Conservation (phyloP, 805 yeast species). For the Ogataea chonburiensis region DNA sequence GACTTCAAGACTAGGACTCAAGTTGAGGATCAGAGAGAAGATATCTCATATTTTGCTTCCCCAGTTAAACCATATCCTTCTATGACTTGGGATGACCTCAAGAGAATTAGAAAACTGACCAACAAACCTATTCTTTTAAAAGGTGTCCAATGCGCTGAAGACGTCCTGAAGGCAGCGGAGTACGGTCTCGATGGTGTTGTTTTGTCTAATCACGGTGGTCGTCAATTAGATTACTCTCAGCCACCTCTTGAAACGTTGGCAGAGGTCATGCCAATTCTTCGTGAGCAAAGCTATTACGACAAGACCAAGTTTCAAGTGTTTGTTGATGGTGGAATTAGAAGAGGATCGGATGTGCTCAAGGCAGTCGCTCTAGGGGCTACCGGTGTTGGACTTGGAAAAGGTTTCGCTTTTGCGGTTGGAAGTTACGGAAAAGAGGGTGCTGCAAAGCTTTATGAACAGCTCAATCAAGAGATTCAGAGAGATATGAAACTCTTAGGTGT, state of each 20-base stretch:
- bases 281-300: constrained; percentile 34
- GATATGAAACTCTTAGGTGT: constrained; percentile 66
- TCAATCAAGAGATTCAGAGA: constrained; percentile 62
- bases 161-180: constrained; percentile 53
- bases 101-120: constrained; percentile 43
- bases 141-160: constrained; percentile 63
- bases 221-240: constrained; percentile 59
- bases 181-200: constrained; percentile 60
- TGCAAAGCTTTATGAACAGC: constrained; percentile 46
- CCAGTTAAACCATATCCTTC: constrained; percentile 44
- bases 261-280: constrained; percentile 42
- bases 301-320: constrained; percentile 32
- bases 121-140: constrained; percentile 47
- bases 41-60: constrained; percentile 6
- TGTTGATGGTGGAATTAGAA: constrained; percentile 38
- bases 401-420: constrained; percentile 16
- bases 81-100: constrained; percentile 65
- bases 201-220: constrained; percentile 70
- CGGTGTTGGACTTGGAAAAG: constrained; percentile 38
- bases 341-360: constrained; percentile 37
- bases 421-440: constrained; percentile 41
- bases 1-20: constrained; percentile 70
- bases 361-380: constrained; percentile 38
- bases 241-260: constrained; percentile 58
- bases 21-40: constrained; percentile 30